Conservation (phyloP, 2,329 filamentous ascomycete species). For the Verticillium nonalfalfae region DNA sequence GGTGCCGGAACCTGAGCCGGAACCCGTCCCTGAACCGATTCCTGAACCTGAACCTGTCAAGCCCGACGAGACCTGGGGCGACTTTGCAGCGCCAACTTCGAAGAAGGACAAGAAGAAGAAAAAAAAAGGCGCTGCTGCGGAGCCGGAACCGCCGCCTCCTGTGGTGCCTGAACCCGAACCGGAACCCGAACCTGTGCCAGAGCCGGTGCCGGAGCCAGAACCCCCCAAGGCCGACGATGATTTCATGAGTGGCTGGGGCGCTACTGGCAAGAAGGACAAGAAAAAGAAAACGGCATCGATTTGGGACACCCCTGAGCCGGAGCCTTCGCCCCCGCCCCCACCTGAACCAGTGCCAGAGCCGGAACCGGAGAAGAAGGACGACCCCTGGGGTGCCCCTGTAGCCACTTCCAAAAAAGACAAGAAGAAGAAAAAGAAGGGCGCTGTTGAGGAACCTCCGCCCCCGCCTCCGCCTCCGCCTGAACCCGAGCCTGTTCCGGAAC, state of each 20-base stretch:
- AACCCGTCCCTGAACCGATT: constrained; percentile 18
- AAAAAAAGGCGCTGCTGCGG: constrained; percentile 16
- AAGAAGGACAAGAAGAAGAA: constrained; percentile 28
- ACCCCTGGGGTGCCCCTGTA: constrained; percentile 22
- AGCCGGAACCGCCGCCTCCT: not conserved
- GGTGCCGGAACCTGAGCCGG: constrained; percentile 16
- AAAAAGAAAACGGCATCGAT: constrained; percentile 25
- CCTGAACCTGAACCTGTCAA: constrained; percentile 11
- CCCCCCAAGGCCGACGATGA: not conserved
- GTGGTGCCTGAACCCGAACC: constrained; percentile 3
- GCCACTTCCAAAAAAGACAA: constrained; percentile 31
- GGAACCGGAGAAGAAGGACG: constrained; percentile 15
- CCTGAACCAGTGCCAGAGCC: constrained; percentile 7
- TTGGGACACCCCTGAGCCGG: constrained; percentile 9
- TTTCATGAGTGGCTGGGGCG: constrained; percentile 22
- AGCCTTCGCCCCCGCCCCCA: not conserved
- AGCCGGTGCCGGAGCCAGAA: constrained; percentile 2
- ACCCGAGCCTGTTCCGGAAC: constrained; percentile 34
- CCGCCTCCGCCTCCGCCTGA: constrained; percentile 30
- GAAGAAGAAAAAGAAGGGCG: constrained; percentile 29
- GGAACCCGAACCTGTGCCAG: constrained; percentile 7
- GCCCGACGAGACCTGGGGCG: constrained; percentile 12
- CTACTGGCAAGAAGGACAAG: constrained; percentile 40
- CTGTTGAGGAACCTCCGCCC: constrained; percentile 15
- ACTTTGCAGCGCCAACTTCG: constrained; percentile 22